Base-by-base conservation (phyloP, 495 filamentous ascomycete species). In the Astrothelium macrocarpum region DNA sequence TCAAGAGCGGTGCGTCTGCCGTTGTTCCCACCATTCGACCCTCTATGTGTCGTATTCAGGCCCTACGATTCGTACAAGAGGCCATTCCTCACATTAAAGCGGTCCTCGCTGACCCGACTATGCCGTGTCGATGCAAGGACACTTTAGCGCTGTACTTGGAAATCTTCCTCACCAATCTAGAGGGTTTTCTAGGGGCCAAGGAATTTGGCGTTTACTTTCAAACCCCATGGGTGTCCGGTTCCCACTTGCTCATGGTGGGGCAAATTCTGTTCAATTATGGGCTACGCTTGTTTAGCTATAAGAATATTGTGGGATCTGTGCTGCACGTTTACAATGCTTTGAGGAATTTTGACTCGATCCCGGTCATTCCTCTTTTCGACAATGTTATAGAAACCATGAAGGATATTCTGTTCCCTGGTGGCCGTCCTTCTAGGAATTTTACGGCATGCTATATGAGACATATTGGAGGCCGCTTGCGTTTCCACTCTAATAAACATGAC, bases 111-210 rank as follows among this genome's bases (percentile, higher is more conserved):
- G 43, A 65, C 32, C 9, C 68, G 12, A 66, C 61, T 2, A 70
- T 71, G 70, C 70, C 70, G 4, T 72, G 70, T 61, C 61, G 70
- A 11, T 72, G 70, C 42, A 46, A 56, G 12, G 60, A 63, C n/a
- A 72, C 70, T 14, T 43, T 70, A n/a, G 70, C 70, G 9, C 70
- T 64, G 26, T 67, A 72, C 16, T 46, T 72, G 43, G 66, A 62
- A 32, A 65, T 67, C 14, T 12, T 72, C 1, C 42, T 68, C n/a
- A 18, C n/a, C 11, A 66, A 72, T 32, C 25, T 72, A 3, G 46
- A 66, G 28, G 26, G 34, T 4, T 72, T 68, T 62, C 31, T 70
- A 2, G 29, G 61, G 10, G 59, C 46, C n/a, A 68, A 64, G 20
- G 53, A 61, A 23, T 72, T 72, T 28, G 66, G 66, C 46, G 25